A percentile compares a stretch with the other conserved stretches of the same genome.
Conservation (phyloP, 352 stramenopile genomes). For the Phytopythium cucurbitacearum region DNA sequence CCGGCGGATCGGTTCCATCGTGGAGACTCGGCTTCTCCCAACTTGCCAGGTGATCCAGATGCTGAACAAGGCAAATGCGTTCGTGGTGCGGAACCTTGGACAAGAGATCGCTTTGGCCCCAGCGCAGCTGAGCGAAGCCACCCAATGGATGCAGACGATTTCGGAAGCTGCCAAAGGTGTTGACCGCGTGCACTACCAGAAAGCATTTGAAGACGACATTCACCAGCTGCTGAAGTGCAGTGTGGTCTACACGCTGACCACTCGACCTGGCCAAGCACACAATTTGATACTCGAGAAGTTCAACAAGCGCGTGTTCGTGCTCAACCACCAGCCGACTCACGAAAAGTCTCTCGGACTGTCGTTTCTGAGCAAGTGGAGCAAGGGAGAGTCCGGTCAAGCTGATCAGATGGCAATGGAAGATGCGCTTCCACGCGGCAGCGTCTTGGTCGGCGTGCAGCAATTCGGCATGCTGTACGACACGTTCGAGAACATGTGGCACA, state of each 20-base stretch:
- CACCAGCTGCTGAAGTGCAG: conserved; percentile 37
- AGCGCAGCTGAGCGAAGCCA: conserved; percentile 25
- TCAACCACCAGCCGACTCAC: conserved; percentile 36
- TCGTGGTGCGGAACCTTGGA: conserved; percentile 43
- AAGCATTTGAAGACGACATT: conserved; percentile 52
- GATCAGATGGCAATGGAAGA: too few relatives aligned
- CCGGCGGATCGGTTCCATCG: conserved; percentile 41
- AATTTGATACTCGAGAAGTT: conserved; percentile 52
- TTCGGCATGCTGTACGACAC: conserved; percentile 63
- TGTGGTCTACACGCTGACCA: conserved; percentile 42
- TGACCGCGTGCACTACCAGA: conserved; percentile 24
- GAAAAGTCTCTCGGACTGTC: conserved; percentile 1
- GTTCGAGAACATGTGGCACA: conserved; percentile 70
- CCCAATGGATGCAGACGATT: conserved; percentile 48
- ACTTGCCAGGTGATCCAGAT: conserved; percentile 34
- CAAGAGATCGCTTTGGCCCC: conserved; percentile 46
- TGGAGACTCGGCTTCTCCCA: conserved; percentile 49
- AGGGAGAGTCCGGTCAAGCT: too few relatives aligned
- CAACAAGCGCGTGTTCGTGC: conserved; percentile 56
- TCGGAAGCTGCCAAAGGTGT: conserved; percentile 17
- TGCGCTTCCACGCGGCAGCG: conserved; percentile 41
- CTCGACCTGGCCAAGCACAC: conserved; percentile 14
- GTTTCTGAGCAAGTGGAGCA: too few relatives aligned
- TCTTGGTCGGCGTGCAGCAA: conserved; percentile 48
- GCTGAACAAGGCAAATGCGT: conserved; percentile 51